Conservation (phyloP, 202 grass and related monocot species). For the Sporobolus alterniflorus region DNA sequence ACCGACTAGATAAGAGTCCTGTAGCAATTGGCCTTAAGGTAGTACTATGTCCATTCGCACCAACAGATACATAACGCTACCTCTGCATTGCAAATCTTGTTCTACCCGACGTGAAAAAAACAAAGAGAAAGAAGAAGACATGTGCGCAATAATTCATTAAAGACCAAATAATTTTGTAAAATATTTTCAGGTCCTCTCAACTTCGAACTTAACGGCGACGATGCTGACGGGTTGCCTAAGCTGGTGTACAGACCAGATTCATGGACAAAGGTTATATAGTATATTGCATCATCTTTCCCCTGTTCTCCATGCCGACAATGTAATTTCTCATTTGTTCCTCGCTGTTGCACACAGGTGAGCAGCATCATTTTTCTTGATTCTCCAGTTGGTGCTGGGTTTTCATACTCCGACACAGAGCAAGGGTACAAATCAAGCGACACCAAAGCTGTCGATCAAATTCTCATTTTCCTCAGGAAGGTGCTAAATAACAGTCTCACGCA, state of each 20-base stretch:
- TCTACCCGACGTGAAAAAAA: too few relatives aligned
- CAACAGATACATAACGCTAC: not conserved
- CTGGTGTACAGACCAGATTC: conserved; percentile 50
- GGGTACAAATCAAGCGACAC: conserved; percentile 54
- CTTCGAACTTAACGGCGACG: conserved; percentile 50
- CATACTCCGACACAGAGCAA: conserved; percentile 49
- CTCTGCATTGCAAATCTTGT: not conserved
- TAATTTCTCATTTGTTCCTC: not conserved
- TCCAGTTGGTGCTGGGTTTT: conserved; percentile 75
- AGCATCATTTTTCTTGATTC: conserved; percentile 82
- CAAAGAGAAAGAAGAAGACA: not conserved
- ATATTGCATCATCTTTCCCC: not conserved
- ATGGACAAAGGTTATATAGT: conserved; percentile 70
- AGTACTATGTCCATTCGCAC: too few relatives aligned
- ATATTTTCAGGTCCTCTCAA: conserved; percentile 56
- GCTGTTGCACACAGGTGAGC: conserved; percentile 4
- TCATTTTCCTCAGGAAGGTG: conserved; percentile 71
- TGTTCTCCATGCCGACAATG: not conserved
- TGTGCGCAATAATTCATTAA: not conserved
- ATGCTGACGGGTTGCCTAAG: conserved; percentile 51
- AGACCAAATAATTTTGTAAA: not conserved
- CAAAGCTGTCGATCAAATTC: conserved; percentile 51
- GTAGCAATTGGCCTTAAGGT: too few relatives aligned
- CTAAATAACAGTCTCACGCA: not conserved
- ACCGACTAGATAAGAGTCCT: too few relatives aligned